These are phyloP conservation scores for Parastagonospora nodorum DNA, from an alignment of 2,329 filamentous ascomycete species.

Conservation along the genomic window DNA sequence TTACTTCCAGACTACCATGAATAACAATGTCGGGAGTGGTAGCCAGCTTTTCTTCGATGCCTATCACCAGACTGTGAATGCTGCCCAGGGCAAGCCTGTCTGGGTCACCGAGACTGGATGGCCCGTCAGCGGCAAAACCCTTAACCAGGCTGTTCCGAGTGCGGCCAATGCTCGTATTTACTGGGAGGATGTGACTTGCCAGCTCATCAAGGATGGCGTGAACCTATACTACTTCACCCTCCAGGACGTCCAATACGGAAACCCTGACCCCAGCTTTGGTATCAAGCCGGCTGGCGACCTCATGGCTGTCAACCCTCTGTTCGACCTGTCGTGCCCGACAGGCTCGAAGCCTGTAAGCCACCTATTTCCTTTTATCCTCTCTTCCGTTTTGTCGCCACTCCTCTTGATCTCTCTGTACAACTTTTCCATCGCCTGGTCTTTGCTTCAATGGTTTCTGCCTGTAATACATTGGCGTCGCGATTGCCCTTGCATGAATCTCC, in stretches of 20 bases:
- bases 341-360: slow-evolving; percentile 34
- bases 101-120: slow-evolving; percentile 92
- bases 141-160: slow-evolving; percentile 66
- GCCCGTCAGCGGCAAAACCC: slow-evolving; percentile 71
- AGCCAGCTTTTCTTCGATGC: slow-evolving; percentile 72
- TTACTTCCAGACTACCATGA: slow-evolving; percentile 73
- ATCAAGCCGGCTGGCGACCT: slow-evolving; percentile 60
- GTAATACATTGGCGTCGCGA: slow-evolving; percentile 9
- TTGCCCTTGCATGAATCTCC: slow-evolving; percentile 12
- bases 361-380: slow-evolving; percentile 19
- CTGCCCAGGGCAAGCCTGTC: slow-evolving; percentile 69
- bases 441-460: slow-evolving; percentile 19
- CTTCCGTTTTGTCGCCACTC: slow-evolving; percentile 23
- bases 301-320: slow-evolving; percentile 36
- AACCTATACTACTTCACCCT: slow-evolving; percentile 75
- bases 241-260: slow-evolving; percentile 65
- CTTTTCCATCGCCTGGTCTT: slow-evolving; percentile 16
- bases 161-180: slow-evolving; percentile 74
- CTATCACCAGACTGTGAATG: slow-evolving; percentile 63
- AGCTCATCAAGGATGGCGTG: slow-evolving; percentile 61
- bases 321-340: slow-evolving; percentile 43
- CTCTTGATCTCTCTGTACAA: slow-evolving; percentile 27
- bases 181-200: slow-evolving; percentile 80
- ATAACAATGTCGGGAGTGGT: slow-evolving; percentile 63
- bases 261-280: slow-evolving; percentile 72